Base-by-base conservation (phyloP, 2,329 filamentous ascomycete genomes). In the Aureobasidium melanogenum region DNA sequence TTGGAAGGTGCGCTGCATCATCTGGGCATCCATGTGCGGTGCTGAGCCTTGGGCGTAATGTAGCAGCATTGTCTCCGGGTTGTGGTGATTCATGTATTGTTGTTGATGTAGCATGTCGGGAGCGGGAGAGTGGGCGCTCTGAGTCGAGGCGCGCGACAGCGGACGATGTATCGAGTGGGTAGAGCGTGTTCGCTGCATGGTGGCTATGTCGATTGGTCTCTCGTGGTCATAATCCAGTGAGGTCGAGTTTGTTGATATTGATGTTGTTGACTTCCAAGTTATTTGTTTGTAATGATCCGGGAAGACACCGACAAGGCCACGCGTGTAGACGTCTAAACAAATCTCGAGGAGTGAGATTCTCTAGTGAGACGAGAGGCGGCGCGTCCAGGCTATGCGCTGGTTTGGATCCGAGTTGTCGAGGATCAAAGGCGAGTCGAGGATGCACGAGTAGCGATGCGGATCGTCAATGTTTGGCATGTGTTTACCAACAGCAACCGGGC, bases 171-270 rank as follows among this genome's bases (percentile, higher is more conserved):
- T 62, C 34, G 62, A 62, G 51, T 65, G 59, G 32, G 44, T 48
- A 22, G 64, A 65, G 48, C 64, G 60, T 47, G 59, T 63, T 36
- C 64, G 64, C 60, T 65, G 62, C 64, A 65, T 65, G 30, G 48
- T 62, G 41, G 54, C 64, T 60, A 63, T 65, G 48, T 41, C 63
- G 57, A 24, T 28, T 41, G 38, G 46, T n/a, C 26, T 50, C 36
- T 50, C 24, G 12, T 51, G 44, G 5, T 50, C 56, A 60, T 60
- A 60, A 51, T 51, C 56, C 44, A 34, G 43, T 34, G 39, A 22
- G 36, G 55, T 28, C n/a, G 56, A 6, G 9, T 60, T 60, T 60
- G 56, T 60, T 60, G 56, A 60, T 60, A 43, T 55, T 28, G 44
- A 43, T 60, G 56, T 60, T 60, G 56, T 60, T 60, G 56, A 50